These are phyloP conservation scores for Geotrichum restrictum DNA, from an alignment of 1,139 yeast genomes.

Conservation along the genomic window DNA sequence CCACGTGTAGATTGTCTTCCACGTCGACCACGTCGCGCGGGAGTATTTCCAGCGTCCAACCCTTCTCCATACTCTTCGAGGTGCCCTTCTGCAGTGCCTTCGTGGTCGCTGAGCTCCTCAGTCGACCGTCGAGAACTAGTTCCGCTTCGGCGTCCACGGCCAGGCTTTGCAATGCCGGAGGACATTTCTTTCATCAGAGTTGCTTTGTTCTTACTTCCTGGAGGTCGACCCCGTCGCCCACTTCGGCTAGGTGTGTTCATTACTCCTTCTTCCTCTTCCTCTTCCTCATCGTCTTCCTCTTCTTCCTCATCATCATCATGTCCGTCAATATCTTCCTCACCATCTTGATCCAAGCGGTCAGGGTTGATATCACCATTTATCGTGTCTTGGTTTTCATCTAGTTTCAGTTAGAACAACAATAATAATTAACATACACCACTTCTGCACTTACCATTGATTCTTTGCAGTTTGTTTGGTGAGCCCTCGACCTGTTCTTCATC, in stretches of 20 bases:
- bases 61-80: conserved; percentile 15
- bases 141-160: conserved; percentile 16
- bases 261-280: conserved; percentile 27
- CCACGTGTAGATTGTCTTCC: conserved; percentile 29
- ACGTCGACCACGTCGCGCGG: conserved; percentile 27
- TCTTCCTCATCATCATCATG: conserved; percentile 25
- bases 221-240: conserved; percentile 39
- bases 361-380: conserved; percentile 2
- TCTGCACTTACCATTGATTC: background rate
- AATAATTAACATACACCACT: too few relatives aligned
- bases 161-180: conserved; percentile 1
- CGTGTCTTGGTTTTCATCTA: background rate
- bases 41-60: conserved; percentile 23
- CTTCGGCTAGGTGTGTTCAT: conserved; percentile 16
- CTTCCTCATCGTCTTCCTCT: conserved; percentile 21
- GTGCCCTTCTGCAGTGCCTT: conserved; percentile 25
- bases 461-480: too few relatives aligned
- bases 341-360: conserved; percentile 16
- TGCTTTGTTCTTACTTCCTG: conserved; percentile 33
- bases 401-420: background rate
- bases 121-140: conserved; percentile 21
- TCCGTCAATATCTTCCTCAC: conserved; percentile 27
- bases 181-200: conserved; percentile 26
- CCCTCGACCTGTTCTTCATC: conserved; percentile 1
- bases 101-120: conserved; percentile 28